phyloP scores from a whole-genome alignment of 208 protist species.

The Crithidia acanthocephali region DNA sequence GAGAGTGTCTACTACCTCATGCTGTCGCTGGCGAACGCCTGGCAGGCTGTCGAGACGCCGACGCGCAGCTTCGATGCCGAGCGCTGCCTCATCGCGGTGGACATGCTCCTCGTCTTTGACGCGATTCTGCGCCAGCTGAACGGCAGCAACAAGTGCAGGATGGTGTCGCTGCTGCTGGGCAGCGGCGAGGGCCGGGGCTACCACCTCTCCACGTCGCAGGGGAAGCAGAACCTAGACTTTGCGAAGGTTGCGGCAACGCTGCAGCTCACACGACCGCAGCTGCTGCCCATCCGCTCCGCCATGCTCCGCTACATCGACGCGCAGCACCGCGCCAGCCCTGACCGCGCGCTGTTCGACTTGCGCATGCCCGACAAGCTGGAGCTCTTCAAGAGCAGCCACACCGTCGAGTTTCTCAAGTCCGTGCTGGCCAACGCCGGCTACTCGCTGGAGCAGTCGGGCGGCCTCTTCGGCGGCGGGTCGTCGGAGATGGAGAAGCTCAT shows the following conservation, averaged over 20 bases:
- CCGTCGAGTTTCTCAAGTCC: slow-evolving; percentile 60
- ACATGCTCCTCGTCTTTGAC: slow-evolving; percentile 80
- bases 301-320: slow-evolving; percentile 67
- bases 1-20: slow-evolving; percentile 55
- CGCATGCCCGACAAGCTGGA: slow-evolving; percentile 83
- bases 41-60: slow-evolving; percentile 84
- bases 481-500: slow-evolving; percentile 85
- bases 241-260: slow-evolving; percentile 45
- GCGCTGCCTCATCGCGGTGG: slow-evolving; percentile 62
- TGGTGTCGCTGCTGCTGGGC: slow-evolving; percentile 50
- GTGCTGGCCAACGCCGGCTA: slow-evolving; percentile 66
- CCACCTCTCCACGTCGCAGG: slow-evolving; percentile 69
- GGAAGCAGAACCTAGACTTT: slow-evolving; percentile 48
- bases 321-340: slow-evolving; percentile 22
- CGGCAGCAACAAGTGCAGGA: slow-evolving; percentile 28
- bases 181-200: slow-evolving; percentile 51
- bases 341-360: slow-evolving; percentile 71
- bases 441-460: slow-evolving; percentile 51
- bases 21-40: slow-evolving; percentile 70
- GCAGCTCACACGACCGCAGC: slow-evolving; percentile 62
- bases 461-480: slow-evolving; percentile 22
- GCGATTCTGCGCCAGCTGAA: slow-evolving; percentile 42
- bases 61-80: slow-evolving; percentile 70
- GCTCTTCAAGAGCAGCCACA: slow-evolving; percentile 64
- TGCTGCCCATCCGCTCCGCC: slow-evolving; percentile 50